A percentile compares a stretch with the other conserved stretches of the same genome.
These are phyloP conservation scores for Calonectria honghensis DNA, from an alignment of 2,329 filamentous ascomycete genomes.

Conservation along the genomic window DNA sequence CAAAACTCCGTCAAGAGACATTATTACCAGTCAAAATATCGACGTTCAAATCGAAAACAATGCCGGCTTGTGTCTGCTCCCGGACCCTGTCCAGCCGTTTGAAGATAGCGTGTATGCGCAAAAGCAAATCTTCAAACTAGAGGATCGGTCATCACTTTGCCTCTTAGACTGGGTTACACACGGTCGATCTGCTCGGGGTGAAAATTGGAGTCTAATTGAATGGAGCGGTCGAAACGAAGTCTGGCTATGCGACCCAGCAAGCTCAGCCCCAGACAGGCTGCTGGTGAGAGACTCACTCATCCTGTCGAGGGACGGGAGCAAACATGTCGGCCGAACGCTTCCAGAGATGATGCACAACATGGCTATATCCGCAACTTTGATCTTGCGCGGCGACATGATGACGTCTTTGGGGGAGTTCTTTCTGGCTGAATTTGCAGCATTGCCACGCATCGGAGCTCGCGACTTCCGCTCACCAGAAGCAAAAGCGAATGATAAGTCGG, in stretches of 20 bases:
- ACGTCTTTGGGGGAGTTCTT: constrained; percentile 82
- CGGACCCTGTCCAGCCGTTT: constrained; percentile 96
- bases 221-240: constrained; percentile 94
- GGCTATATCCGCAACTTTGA: constrained; percentile 88
- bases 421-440: constrained; percentile 82
- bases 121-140: constrained; percentile 83
- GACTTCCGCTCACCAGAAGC: constrained; percentile 80
- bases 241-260: constrained; percentile 69
- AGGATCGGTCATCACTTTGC: constrained; percentile 78
- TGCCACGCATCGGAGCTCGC: constrained; percentile 88
- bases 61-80: constrained; percentile 80
- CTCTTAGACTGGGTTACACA: constrained; percentile 96
- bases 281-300: constrained; percentile 91
- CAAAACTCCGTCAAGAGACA: constrained; percentile 78
- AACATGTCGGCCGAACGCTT: constrained; percentile 64
- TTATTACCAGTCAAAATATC: constrained; percentile 76
- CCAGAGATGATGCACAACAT: constrained; percentile 82
- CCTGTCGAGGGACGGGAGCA: constrained; percentile 75
- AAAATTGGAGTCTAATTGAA: constrained; percentile 88
- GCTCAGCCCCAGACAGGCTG: constrained; percentile 71
- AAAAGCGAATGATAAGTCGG: constrained; percentile 62
- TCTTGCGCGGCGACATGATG: constrained; percentile 85
- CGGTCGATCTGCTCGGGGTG: constrained; percentile 88
- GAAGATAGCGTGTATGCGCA: constrained; percentile 89
- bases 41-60: constrained; percentile 69